phyloP scores from a whole-genome alignment of 2,329 filamentous ascomycete genomes.

The Pseudogymnoascus sp. region DNA sequence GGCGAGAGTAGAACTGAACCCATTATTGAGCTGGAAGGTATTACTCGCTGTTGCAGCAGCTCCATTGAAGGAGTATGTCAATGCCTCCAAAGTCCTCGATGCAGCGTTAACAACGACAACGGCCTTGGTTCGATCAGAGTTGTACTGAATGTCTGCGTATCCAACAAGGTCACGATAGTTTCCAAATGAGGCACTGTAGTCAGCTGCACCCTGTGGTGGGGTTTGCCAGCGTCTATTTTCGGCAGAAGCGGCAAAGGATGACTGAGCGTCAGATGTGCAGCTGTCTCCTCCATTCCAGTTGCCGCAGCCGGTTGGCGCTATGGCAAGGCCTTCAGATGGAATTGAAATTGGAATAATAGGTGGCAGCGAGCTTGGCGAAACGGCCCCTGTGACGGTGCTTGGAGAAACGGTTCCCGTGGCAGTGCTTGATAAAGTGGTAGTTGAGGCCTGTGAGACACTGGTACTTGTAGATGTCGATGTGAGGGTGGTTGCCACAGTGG shows the following conservation, averaged over 20 bases:
- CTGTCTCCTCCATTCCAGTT: slow-evolving; percentile 29
- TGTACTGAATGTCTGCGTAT: slow-evolving; percentile 31
- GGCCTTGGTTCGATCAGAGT: slow-evolving; percentile 24
- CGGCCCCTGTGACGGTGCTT: slow-evolving; percentile 8
- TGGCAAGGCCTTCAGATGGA: slow-evolving; percentile 23
- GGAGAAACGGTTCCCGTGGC: background rate
- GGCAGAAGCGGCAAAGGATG: slow-evolving; percentile 23
- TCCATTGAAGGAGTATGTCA: slow-evolving; percentile 22
- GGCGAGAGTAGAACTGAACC: slow-evolving; percentile 19
- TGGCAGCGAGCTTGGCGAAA: slow-evolving; percentile 19
- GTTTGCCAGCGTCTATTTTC: slow-evolving; percentile 30
- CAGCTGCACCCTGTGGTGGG: slow-evolving; percentile 21
- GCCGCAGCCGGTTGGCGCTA: slow-evolving; percentile 24
- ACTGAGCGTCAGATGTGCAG: slow-evolving; percentile 21
- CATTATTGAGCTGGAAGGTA: slow-evolving; percentile 23
- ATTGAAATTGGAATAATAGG: slow-evolving; percentile 23
- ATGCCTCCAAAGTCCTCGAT: slow-evolving; percentile 23
- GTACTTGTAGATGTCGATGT: background rate
- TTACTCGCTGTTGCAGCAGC: slow-evolving; percentile 19
- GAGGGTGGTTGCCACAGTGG: slow-evolving; percentile 2
- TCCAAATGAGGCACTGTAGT: slow-evolving; percentile 26
- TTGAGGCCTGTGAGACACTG: background rate
- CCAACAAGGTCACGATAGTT: slow-evolving; percentile 27
- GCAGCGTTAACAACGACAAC: slow-evolving; percentile 27
- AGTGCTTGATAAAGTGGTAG: slow-evolving; percentile 3